Evolutionary conservation across 805 yeast genomes (phyloP), one percentile per base, ranked within the genome.

Genomic region (Pichia scutulata): DNA sequence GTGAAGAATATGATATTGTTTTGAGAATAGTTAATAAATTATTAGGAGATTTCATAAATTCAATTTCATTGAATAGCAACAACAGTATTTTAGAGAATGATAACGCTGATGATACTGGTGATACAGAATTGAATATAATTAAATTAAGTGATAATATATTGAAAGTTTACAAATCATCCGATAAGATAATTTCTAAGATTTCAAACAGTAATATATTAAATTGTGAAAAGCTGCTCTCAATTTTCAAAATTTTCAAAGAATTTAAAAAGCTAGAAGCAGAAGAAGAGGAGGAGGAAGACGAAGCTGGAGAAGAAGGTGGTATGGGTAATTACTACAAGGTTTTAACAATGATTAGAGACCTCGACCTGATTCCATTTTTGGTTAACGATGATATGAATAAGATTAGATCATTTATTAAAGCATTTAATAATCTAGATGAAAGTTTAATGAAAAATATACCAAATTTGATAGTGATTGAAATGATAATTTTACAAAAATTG

Each of bases 1-100:
- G 95, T 44, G 95, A 87, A 67, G 96, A 90, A 57, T 85, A 85
- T 64, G 85, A 86, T 61, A 82, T 85, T 28, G 97, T 89, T 14
- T 76, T 92, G 9, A 66, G 77, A 1, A 76, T 89, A 52, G 79
- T 89, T 56, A 89, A 87, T 69, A 77, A 81, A 58, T 69, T 88
- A 28, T 70, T 93, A 37, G 89, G 96, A 33, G 96, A 90, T 63
- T 74, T 82, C 21, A 71, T 92, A 48, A 75, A 86, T 45, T 75
- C 83, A 47, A 78, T 84, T 4, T 96, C 86, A 49, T 53, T 62
- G 36, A 28, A 41, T n/a, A 30, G 24, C 41, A 16, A 24, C n/a
- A 7, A 55, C 52, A 41, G 51, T 52, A n/a, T 53, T 61, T 4
- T 49, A 60, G 12, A 58, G 55, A 21, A 61, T 57, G 10, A 45